These are phyloP conservation scores for Talaromyces sp. DNA, from an alignment of 2,329 filamentous ascomycete genomes.

Conservation along the genomic window DNA sequence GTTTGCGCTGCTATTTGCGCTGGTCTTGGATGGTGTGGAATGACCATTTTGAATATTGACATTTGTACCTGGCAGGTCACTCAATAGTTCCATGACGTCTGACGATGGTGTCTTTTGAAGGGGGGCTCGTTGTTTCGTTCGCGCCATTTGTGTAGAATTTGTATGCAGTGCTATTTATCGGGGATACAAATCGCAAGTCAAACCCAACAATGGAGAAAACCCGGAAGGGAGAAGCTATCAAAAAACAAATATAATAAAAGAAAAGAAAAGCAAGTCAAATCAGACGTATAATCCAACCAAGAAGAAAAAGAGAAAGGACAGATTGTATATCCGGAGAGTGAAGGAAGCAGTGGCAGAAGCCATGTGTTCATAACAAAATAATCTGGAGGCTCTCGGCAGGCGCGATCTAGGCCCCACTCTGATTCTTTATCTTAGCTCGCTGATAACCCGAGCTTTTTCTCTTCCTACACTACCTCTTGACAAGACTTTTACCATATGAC, in stretches of 20 bases:
- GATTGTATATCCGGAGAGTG: not conserved
- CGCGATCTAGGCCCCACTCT: not conserved
- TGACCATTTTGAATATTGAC: conserved; percentile 7
- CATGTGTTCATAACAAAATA: conserved; percentile 19
- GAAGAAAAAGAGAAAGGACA: conserved; percentile 1
- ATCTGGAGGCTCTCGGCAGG: conserved; percentile 1
- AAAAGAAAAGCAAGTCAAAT: not conserved
- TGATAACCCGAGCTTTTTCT: conserved; percentile 20
- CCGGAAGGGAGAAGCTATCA: not conserved
- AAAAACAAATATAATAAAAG: not conserved
- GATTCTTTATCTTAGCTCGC: not conserved
- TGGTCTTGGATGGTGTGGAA: not conserved
- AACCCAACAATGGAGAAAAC: not conserved
- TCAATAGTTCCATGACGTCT: conserved; percentile 54
- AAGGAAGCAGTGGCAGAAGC: conserved; percentile 9
- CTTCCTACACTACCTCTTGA: not conserved
- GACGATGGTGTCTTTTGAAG: conserved; percentile 65
- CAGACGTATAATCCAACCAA: not conserved
- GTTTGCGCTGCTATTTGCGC: conserved; percentile 31
- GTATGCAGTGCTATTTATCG: not conserved
- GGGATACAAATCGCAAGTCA: not conserved
- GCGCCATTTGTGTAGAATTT: conserved; percentile 56
- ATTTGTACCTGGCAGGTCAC: conserved; percentile 32
- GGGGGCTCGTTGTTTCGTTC: conserved; percentile 65
- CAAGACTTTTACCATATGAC: not conserved